Evolutionary conservation across 257 asterid genomes (phyloP), one percentile per base, ranked within the genome.

Genomic region (Nicotiana sylvestris): DNA sequence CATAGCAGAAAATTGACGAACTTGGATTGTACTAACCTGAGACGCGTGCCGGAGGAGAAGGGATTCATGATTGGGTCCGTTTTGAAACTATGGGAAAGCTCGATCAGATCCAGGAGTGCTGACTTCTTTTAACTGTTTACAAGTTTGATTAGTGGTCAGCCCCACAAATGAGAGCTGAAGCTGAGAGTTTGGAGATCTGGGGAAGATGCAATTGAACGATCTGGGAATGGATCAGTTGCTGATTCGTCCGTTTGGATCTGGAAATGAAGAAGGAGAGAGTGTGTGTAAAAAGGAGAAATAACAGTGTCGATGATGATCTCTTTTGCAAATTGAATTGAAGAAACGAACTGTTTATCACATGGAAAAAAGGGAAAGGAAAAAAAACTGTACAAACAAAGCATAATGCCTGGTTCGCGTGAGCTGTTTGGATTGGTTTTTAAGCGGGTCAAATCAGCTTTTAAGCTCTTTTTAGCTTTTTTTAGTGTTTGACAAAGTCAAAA

Each of bases 41-140:
- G 90, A 83, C 97, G 97, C 51, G 98, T 92, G 91, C 94, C 93
- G 85, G 98, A 91, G 46, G 97, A 93, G 86, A 94, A 94, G 69
- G 97, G 97, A 87, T 94, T 94, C 98, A 94, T 94, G 92, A 89
- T 86, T 91, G 92, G 91, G 86, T 93, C 80, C 64, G 80, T 29
- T 33, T 84, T 80, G 85, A 88, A 89, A 87, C 91, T 88, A 89
- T 87, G 88, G 55, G 97, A 90, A 61, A 92, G 90, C 90, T 89
- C 92, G 82, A 90, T 85, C 82, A 91, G 98, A 90, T 94, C 95
- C 92, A 91, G 90, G 88, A 82, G 86, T n/a, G 53, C 83, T 74
- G 80, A 12, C 39, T 49, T 64, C 66, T 60, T n/a, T 57, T 57
- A 57, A 57, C 62, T 57, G 3, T 57, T 57, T 2, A 17, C 25